These are phyloP conservation scores for Lasiosphaeria ovina DNA, from an alignment of 495 filamentous ascomycete genomes.

Conservation along the genomic window DNA sequence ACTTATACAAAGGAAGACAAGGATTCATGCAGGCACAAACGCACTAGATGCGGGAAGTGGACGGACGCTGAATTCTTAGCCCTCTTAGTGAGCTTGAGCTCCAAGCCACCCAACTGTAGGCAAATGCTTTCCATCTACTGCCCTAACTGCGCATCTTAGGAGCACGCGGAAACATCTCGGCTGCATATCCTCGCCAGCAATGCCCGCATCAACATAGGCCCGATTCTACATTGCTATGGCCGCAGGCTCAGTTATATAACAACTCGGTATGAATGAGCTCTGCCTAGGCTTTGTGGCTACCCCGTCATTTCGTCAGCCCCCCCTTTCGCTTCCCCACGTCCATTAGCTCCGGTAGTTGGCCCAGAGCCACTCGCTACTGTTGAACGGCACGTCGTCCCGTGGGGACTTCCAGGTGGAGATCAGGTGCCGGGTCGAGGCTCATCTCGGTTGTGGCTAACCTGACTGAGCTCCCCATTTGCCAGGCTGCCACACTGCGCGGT, in stretches of 20 bases:
- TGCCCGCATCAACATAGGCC: neutral
- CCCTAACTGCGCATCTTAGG: neutral
- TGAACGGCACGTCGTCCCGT: neutral
- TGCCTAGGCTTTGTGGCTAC: neutral
- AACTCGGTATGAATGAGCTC: neutral
- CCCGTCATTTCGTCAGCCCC: neutral
- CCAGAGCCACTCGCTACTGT: neutral
- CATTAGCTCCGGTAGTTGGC: slow-evolving; percentile 2
- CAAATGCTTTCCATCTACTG: neutral
- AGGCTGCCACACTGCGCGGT: too few species aligned
- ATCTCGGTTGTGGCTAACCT: neutral
- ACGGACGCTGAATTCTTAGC: neutral
- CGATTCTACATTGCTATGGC: neutral
- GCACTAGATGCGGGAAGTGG: neutral
- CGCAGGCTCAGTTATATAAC: neutral
- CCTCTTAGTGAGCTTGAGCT: neutral
- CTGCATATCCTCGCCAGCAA: neutral
- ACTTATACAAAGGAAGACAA: neutral
- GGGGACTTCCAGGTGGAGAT: neutral
- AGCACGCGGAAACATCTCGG: neutral
- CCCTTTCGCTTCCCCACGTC: neutral
- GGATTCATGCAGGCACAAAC: neutral
- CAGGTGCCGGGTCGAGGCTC: neutral
- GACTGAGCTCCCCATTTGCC: too few species aligned
- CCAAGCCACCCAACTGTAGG: neutral